Conservation (phyloP, 768 basidiomycete species). For the Lactarius psammicola region DNA sequence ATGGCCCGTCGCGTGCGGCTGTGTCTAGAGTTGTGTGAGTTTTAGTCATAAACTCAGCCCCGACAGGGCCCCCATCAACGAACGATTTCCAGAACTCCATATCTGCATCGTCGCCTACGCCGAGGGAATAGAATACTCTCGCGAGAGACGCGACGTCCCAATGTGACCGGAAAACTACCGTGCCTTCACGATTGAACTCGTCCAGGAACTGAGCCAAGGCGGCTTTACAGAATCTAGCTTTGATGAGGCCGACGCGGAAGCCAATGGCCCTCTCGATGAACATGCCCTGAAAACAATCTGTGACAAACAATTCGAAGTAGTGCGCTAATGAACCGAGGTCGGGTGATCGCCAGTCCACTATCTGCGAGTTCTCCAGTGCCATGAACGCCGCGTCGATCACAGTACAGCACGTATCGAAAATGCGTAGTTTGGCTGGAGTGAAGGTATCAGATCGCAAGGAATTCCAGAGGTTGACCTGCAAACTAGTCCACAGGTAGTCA, state of each 20-base stretch:
- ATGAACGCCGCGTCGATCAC: constrained; percentile 7
- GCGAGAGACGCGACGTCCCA: constrained; percentile 17
- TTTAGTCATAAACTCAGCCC: not conserved
- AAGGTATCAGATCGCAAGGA: not conserved
- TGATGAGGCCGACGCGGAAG: constrained; percentile 8
- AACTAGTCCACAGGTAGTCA: constrained; percentile 8
- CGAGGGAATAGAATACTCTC: constrained; percentile 1
- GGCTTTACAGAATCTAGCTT: not conserved
- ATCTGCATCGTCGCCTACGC: not conserved
- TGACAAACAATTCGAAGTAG: constrained; percentile 5
- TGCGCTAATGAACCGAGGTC: constrained; percentile 6
- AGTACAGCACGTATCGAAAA: constrained; percentile 4
- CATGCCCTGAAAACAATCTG: constrained; percentile 2
- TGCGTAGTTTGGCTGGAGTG: not conserved
- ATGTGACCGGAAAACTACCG: not conserved
- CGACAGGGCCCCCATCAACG: not conserved
- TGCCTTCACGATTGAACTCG: not conserved
- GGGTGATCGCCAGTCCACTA: constrained; percentile 12
- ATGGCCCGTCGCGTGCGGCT: constrained; percentile 6
- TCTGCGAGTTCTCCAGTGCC: not conserved
- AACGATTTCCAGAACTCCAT: constrained; percentile 2
- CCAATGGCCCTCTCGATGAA: not conserved
- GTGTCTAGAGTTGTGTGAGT: not conserved
- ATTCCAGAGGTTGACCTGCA: constrained; percentile 13
- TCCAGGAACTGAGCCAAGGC: not conserved